Base-by-base conservation (phyloP, 345 rosid species). In the Gossypium raimondii region DNA sequence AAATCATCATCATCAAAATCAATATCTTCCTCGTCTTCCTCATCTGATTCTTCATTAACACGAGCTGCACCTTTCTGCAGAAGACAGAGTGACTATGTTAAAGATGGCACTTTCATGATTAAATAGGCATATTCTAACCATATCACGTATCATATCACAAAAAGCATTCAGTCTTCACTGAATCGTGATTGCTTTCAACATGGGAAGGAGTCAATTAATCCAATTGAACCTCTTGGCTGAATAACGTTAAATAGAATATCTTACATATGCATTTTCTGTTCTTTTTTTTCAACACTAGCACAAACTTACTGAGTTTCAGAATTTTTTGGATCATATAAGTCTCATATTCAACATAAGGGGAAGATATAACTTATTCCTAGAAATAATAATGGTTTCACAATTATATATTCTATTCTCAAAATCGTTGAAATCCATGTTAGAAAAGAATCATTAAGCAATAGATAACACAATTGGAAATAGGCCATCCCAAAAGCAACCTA, bases 1-100 rank as follows among this genome's bases (percentile, higher is more conserved):
- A 95, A 91, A 81, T 93, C 98, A 44, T 91, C 97, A 59, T 92
- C 98, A 68, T 89, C 97, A 77, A 92, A 88, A 69, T 95, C 93
- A 14, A 95, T 82, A 58, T 93, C 97, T 80, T 93, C 99, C 8
- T 87, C 97, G n/a, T 87, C 94, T 69, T 89, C 99, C 74, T 68
- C 93, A 27, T 88, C 98, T 51, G 86, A 80, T 74, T 57, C 92
- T 83, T 86, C 88, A 66, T 84, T 77, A 74, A 65, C 85, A 25
- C 83, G 22, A 1, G 86, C 85, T 74, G 82, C 84, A 75, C 97
- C 97, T 93, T 89, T 91, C 99, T 95, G 94, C 76, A 68, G 18
- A 77, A 80, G 43, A 56, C 43, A 68, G 43, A 57, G 61, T 41
- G 51, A 20, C 58, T 1, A 69, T 72, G 24, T 44, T 64, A 75